A percentile compares a stretch with the other conserved stretches of the same genome.
Conservation (phyloP, 805 yeast genomes). For the Candida bentonensis region DNA sequence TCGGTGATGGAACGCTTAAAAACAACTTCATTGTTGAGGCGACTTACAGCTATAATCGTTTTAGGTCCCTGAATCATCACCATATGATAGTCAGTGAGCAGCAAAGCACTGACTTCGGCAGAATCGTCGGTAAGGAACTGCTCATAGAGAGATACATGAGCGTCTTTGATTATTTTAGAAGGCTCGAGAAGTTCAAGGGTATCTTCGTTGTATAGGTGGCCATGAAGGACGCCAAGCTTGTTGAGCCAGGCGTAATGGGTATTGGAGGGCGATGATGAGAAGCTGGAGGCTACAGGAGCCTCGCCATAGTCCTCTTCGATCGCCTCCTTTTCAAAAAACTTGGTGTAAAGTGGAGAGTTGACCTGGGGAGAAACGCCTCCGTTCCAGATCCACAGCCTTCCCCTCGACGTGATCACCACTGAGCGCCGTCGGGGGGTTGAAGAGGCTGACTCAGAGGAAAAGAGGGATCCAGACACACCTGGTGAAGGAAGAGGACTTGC, state of each 20-base stretch:
- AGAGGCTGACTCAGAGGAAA: background rate
- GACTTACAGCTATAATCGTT: constrained; percentile 32
- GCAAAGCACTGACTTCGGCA: constrained; percentile 18
- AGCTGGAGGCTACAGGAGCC: constrained; percentile 6
- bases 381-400: constrained; percentile 13
- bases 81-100: constrained; percentile 42
- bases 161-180: constrained; percentile 20
- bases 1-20: constrained; percentile 28
- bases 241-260: constrained; percentile 33
- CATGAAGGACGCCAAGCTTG: constrained; percentile 33
- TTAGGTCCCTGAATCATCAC: constrained; percentile 31
- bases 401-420: background rate
- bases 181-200: constrained; percentile 8
- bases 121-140: constrained; percentile 15
- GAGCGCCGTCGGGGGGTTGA: background rate
- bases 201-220: constrained; percentile 17
- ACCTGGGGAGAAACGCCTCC: constrained; percentile 13
- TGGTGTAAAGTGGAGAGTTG: constrained; percentile 17
- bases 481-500: background rate
- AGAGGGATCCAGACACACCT: background rate
- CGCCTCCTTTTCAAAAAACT: constrained; percentile 16
- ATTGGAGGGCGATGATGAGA: constrained; percentile 8
- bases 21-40: constrained; percentile 35
- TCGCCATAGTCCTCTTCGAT: constrained; percentile 12
- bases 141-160: constrained; percentile 26